These are phyloP conservation scores for Echites panduratus DNA, from an alignment of 257 asterid species.

Conservation along the genomic window DNA sequence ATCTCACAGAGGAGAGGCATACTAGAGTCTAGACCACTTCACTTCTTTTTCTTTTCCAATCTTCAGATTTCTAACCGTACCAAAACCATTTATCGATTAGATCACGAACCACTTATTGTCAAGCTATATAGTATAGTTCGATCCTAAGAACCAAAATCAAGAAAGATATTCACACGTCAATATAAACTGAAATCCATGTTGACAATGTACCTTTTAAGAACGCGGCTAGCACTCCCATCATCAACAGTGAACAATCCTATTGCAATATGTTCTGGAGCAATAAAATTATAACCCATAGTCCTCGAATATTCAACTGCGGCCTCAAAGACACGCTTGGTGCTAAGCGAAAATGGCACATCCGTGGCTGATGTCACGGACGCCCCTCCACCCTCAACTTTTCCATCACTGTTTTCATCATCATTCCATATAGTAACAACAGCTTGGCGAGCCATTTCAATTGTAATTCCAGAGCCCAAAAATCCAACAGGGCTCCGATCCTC, in stretches of 20 bases:
- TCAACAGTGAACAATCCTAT: slow-evolving; percentile 85
- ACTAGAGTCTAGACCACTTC: not conserved
- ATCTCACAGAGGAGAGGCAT: not conserved
- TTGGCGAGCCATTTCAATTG: slow-evolving; percentile 63
- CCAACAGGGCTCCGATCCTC: slow-evolving; percentile 88
- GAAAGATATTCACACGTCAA: not conserved
- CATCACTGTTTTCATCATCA: slow-evolving; percentile 30
- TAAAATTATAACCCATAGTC: slow-evolving; percentile 80
- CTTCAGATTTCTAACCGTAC: not conserved
- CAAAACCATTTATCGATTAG: not conserved
- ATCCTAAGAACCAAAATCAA: not conserved
- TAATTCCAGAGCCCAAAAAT: slow-evolving; percentile 71
- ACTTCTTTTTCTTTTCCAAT: not conserved
- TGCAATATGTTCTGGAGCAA: slow-evolving; percentile 91
- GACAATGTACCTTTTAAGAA: slow-evolving; percentile 62
- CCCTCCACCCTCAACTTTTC: slow-evolving; percentile 19
- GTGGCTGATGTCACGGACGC: slow-evolving; percentile 56
- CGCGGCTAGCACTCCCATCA: slow-evolving; percentile 78
- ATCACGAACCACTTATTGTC: not conserved
- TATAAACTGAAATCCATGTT: not conserved
- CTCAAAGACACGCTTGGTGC: slow-evolving; percentile 79
- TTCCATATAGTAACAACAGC: slow-evolving; percentile 70
- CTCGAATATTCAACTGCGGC: slow-evolving; percentile 96
- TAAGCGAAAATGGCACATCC: slow-evolving; percentile 65
- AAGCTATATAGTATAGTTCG: not conserved